phyloP scores from a whole-genome alignment of 1,139 yeast species.

The Debaryomyces singareniensis region DNA sequence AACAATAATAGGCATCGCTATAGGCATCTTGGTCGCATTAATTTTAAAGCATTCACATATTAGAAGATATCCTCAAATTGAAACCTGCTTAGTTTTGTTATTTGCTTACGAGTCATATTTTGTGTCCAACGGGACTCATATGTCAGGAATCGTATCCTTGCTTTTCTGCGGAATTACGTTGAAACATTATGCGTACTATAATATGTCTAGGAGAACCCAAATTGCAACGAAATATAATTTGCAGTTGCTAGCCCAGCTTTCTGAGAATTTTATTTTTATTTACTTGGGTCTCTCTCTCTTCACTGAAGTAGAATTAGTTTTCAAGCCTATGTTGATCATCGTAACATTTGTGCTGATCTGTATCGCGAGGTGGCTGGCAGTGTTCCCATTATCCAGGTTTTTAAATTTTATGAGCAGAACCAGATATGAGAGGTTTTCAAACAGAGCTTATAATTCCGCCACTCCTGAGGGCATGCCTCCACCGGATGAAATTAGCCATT shows the following conservation, averaged over 20 bases:
- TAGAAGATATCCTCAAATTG: conserved; percentile 91
- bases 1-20: conserved; percentile 80
- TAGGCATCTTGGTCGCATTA: conserved; percentile 86
- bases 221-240: conserved; percentile 93
- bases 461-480: conserved; percentile 32
- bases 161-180: conserved; percentile 94
- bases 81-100: conserved; percentile 83
- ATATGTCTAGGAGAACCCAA: conserved; percentile 96
- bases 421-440: conserved; percentile 19
- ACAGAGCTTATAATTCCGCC: conserved; percentile 27
- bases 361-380: conserved; percentile 95
- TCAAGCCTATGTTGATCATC: conserved; percentile 87
- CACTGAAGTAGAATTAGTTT: conserved; percentile 92
- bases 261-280: conserved; percentile 95
- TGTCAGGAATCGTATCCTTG: conserved; percentile 96
- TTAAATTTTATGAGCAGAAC: conserved; percentile 75
- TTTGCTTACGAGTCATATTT: conserved; percentile 96
- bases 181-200: conserved; percentile 94
- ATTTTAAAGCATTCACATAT: conserved; percentile 88
- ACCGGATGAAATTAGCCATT: conserved; percentile 91
- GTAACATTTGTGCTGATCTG: conserved; percentile 88
- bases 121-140: conserved; percentile 97
- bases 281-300: conserved; percentile 90
- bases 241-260: conserved; percentile 87
- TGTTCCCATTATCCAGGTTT: conserved; percentile 83